Conservation (phyloP, 1,284 basidiomycete species). For the Meripilus lineatus region DNA sequence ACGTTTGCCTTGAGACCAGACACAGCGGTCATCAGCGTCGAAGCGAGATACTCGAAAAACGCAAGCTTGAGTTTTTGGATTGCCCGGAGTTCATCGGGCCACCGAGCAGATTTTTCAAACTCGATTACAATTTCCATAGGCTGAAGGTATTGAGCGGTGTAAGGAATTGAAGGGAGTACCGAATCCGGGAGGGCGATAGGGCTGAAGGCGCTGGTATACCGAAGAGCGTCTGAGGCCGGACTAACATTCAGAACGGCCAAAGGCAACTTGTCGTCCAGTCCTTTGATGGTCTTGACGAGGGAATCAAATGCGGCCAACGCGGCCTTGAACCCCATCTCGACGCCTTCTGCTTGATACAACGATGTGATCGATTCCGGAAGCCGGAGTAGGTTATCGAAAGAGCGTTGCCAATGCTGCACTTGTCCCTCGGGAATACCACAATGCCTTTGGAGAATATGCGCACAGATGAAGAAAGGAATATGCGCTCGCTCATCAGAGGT, state of each 20-base stretch:
- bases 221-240: conserved; percentile 69
- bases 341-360: conserved; percentile 42
- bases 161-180: conserved; percentile 42
- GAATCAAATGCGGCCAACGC: conserved; percentile 80
- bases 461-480: conserved; percentile 74
- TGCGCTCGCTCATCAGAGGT: conserved; percentile 73
- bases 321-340: conserved; percentile 67
- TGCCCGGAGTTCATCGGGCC: conserved; percentile 93
- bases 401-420: conserved; percentile 54
- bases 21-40: conserved; percentile 50
- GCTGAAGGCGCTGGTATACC: conserved; percentile 82
- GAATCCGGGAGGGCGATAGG: conserved; percentile 54
- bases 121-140: conserved; percentile 75
- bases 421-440: conserved; percentile 54
- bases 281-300: conserved; percentile 76
- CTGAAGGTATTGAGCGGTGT: conserved; percentile 60
- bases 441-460: conserved; percentile 73
- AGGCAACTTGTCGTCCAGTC: conserved; percentile 75
- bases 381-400: conserved; percentile 66
- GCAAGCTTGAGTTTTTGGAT: conserved; percentile 96
- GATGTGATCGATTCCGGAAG: conserved; percentile 55
- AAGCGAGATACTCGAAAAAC: conserved; percentile 78
- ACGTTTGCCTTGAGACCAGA: conserved; percentile 55
- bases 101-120: conserved; percentile 87
- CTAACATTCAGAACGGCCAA: conserved; percentile 76